phyloP scores from a whole-genome alignment of 1,284 basidiomycete species.

The Pyrrhoderma noxium region DNA sequence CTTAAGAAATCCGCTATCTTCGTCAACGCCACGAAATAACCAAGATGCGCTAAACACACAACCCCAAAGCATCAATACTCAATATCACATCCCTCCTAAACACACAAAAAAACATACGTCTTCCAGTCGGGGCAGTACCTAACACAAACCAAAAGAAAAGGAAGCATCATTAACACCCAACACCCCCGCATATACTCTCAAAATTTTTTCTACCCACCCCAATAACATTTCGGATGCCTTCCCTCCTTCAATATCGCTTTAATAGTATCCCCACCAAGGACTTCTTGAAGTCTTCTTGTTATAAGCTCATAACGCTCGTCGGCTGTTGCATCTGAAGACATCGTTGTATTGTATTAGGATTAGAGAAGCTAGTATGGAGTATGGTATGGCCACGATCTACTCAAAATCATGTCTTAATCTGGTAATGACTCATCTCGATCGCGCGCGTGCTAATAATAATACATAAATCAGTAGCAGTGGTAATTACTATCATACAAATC shows the following conservation, averaged over 20 bases:
- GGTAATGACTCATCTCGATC: too few relatives aligned
- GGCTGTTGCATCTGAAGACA: conserved; percentile 4
- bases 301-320: conserved; percentile 81
- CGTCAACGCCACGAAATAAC: conserved; percentile 91
- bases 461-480: too few relatives aligned
- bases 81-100: too few relatives aligned
- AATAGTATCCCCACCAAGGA: conserved; percentile 81
- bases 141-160: conserved; percentile 16
- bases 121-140: conserved; percentile 92
- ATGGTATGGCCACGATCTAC: too few relatives aligned
- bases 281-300: conserved; percentile 82
- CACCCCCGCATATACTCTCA: not conserved
- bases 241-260: conserved; percentile 79
- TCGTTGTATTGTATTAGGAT: too few relatives aligned
- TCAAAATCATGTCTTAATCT: too few relatives aligned
- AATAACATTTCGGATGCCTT: conserved; percentile 76
- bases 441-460: too few relatives aligned
- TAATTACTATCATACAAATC: too few relatives aligned
- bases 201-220: conserved; percentile 51
- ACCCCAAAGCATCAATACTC: not conserved
- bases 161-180: not conserved
- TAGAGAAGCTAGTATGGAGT: too few relatives aligned
- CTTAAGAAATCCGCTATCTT: conserved; percentile 97
- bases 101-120: conserved; percentile 67
- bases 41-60: conserved; percentile 73